Evolutionary conservation across 306 rosid species (phyloP).

Genomic region (Alnus glutinosa): DNA sequence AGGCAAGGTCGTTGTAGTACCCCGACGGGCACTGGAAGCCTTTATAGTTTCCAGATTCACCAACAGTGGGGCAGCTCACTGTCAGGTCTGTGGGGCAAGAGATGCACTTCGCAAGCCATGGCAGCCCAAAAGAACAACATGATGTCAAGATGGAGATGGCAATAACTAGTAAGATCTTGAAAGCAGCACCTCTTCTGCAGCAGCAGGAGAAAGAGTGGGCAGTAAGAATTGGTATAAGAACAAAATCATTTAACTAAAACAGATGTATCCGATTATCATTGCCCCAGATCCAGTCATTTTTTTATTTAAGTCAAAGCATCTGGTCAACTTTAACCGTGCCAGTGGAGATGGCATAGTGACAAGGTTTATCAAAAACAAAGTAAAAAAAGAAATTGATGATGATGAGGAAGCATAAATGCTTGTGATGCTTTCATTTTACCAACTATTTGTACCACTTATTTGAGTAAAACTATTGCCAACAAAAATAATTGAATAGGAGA

Average conservation of each 20-base stretch:
- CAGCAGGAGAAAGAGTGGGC: slow-evolving; percentile 24
- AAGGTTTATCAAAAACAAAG: neutral
- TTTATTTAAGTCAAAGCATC: neutral
- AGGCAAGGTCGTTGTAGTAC: slow-evolving; percentile 88
- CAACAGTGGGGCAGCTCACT: slow-evolving; percentile 55
- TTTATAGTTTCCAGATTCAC: slow-evolving; percentile 75
- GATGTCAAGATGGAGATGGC: slow-evolving; percentile 68
- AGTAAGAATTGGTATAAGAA: slow-evolving; percentile 2
- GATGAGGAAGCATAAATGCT: slow-evolving; percentile 7
- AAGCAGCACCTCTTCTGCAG: slow-evolving; percentile 71
- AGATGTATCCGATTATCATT: neutral
- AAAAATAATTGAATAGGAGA: slow-evolving; percentile 16
- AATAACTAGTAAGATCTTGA: slow-evolving; percentile 60
- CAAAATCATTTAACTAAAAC: slow-evolving; percentile 9
- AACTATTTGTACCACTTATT: neutral
- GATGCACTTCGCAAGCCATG: slow-evolving; percentile 68
- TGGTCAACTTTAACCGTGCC: neutral
- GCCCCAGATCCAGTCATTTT: neutral
- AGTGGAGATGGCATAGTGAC: neutral
- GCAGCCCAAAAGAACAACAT: slow-evolving; percentile 67
- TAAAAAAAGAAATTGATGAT: neutral
- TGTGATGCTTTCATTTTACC: neutral
- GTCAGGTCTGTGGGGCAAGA: slow-evolving; percentile 61
- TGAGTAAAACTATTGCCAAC: neutral
- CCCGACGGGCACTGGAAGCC: slow-evolving; percentile 78